Evolutionary conservation across 2,329 filamentous ascomycete species (phyloP).

Genomic region (Alternaria sp.): DNA sequence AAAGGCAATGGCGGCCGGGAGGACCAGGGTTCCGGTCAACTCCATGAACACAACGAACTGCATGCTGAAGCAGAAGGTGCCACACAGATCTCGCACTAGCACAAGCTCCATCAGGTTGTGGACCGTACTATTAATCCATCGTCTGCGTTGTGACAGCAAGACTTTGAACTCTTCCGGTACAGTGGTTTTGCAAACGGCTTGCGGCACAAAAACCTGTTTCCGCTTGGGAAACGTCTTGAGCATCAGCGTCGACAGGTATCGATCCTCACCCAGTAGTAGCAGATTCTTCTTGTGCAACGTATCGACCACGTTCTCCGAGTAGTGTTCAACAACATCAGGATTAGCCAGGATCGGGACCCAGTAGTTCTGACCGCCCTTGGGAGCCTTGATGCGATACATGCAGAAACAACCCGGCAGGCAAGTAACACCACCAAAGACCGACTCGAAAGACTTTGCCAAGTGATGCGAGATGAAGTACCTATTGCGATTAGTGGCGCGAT

Average conservation of each 20-base stretch:
- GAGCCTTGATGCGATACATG: conserved; percentile 99
- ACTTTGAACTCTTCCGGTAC: conserved; percentile 94
- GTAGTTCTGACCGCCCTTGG: conserved; percentile 98
- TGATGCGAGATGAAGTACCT: conserved; percentile 98
- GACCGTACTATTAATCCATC: conserved; percentile 99
- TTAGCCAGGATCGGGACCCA: conserved; percentile 99
- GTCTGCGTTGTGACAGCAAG: conserved; percentile 88
- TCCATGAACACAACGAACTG: conserved; percentile 98
- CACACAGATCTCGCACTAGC: conserved; percentile 92
- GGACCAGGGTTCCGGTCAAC: conserved; percentile 89
- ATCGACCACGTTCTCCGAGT: conserved; percentile 98
- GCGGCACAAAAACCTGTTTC: conserved; percentile 97
- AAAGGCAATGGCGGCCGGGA: conserved; percentile 95
- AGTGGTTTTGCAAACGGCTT: conserved; percentile 98
- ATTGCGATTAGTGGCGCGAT: conserved; percentile 38
- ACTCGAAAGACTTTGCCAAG: conserved; percentile 95
- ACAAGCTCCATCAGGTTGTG: conserved; percentile 99
- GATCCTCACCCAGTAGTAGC: conserved; percentile 89
- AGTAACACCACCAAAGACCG: conserved; percentile 97
- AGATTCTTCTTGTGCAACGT: conserved; percentile 98
- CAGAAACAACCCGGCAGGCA: conserved; percentile 99
- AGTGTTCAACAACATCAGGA: conserved; percentile 98
- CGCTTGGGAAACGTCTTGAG: conserved; percentile 98
- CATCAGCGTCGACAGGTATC: conserved; percentile 96
- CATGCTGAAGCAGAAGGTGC: conserved; percentile 99